phyloP scores from a whole-genome alignment of 2,329 filamentous ascomycete species.

The Fusarium stilboides region DNA sequence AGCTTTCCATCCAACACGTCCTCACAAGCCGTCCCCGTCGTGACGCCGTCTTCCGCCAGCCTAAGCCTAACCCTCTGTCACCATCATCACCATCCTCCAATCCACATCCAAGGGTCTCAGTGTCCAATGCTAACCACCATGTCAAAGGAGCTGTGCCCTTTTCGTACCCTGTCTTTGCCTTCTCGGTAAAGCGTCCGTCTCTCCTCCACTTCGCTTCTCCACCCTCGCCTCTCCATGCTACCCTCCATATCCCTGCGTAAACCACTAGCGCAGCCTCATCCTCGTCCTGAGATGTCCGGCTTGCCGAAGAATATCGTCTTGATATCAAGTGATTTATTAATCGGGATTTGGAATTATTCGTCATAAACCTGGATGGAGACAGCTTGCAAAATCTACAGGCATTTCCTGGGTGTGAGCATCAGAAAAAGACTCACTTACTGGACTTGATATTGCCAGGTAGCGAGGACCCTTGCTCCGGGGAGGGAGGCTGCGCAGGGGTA shows the following conservation, averaged over 20 bases:
- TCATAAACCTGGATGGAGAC: background rate
- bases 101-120: constrained; percentile 22
- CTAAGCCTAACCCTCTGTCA: constrained; percentile 4
- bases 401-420: background rate
- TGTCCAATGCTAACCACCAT: constrained; percentile 23
- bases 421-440: background rate
- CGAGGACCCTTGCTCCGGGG: constrained; percentile 27
- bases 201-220: constrained; percentile 39
- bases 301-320: constrained; percentile 7
- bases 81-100: constrained; percentile 22
- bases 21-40: too few relatives aligned
- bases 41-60: too few relatives aligned
- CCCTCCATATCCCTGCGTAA: constrained; percentile 37
- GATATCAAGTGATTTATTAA: background rate
- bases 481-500: constrained; percentile 35
- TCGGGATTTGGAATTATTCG: background rate
- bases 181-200: constrained; percentile 44
- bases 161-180: constrained; percentile 38
- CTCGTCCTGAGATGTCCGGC: constrained; percentile 13
- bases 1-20: background rate
- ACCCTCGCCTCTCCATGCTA: constrained; percentile 39
- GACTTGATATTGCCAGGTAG: constrained; percentile 8
- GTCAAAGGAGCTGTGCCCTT: constrained; percentile 38
- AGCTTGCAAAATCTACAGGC: background rate
- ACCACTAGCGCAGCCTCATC: constrained; percentile 48